phyloP scores from a whole-genome alignment of 139 green algal genomes.

The Gonium pectorale region DNA sequence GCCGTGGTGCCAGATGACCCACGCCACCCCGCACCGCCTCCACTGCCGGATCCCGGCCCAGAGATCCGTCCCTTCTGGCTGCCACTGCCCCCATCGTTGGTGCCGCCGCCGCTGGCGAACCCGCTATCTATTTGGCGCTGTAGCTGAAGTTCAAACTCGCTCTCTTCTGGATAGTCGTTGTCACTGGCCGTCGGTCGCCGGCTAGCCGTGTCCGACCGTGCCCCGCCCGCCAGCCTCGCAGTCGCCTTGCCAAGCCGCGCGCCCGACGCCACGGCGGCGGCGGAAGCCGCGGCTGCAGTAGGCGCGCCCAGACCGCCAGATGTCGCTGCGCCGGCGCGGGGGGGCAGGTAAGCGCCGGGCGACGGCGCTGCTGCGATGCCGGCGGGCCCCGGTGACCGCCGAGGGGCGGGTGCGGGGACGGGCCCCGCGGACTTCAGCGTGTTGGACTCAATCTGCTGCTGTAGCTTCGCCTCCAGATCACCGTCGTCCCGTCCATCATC shows the following conservation, averaged over 20 bases:
- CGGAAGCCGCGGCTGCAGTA: background rate
- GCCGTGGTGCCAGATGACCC: too few relatives aligned
- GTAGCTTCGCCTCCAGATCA: constrained; percentile 12
- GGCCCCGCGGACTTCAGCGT: background rate
- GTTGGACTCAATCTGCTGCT: constrained; percentile 35
- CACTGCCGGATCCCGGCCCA: background rate
- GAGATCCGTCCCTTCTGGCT: background rate
- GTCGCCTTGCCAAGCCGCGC: constrained; percentile 4
- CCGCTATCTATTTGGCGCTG: constrained; percentile 26
- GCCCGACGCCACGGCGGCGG: background rate
- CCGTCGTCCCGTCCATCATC: constrained; percentile 7
- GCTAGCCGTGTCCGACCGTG: too few relatives aligned
- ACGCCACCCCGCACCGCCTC: too few relatives aligned
- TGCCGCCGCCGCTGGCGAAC: background rate
- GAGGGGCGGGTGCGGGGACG: background rate
- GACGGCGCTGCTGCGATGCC: background rate
- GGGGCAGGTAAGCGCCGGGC: constrained; percentile 28
- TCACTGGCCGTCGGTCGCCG: background rate
- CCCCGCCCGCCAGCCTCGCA: background rate
- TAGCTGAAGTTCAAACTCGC: constrained; percentile 18
- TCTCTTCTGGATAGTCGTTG: constrained; percentile 16
- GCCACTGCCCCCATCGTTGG: background rate
- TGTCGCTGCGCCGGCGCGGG: constrained; percentile 16
- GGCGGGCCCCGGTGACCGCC: background rate
- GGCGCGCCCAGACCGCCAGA: background rate